A percentile compares a stretch with the other conserved stretches of the same genome.
Conservation (phyloP, 768 basidiomycete species). For the Fomitopsis serialis region DNA sequence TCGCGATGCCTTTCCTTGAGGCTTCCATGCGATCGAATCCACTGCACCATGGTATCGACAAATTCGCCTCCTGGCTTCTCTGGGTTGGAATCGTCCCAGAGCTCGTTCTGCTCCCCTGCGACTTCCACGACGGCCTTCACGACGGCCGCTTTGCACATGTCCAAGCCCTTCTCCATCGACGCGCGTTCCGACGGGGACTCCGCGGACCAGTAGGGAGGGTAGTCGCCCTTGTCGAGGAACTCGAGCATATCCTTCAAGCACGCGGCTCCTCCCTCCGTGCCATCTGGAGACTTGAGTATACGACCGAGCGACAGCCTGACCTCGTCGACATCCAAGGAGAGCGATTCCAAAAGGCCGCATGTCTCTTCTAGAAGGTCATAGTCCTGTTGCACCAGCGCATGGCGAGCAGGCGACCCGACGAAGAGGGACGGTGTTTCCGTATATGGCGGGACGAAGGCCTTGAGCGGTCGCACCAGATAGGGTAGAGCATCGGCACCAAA, state of each 20-base stretch:
- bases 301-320: constrained; percentile 68
- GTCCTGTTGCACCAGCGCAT: constrained; percentile 53
- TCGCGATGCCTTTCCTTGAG: constrained; percentile 43
- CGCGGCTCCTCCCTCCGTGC: constrained; percentile 46
- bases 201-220: constrained; percentile 58
- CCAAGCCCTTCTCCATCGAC: constrained; percentile 65
- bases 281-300: constrained; percentile 49
- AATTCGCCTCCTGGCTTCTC: constrained; percentile 63
- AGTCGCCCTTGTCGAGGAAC: constrained; percentile 70
- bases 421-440: constrained; percentile 33
- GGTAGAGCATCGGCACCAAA: constrained; percentile 63
- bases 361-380: constrained; percentile 70
- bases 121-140: constrained; percentile 85
- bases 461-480: constrained; percentile 51
- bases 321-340: constrained; percentile 74
- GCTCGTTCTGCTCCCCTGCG: constrained; percentile 73
- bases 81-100: constrained; percentile 66
- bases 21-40: constrained; percentile 58
- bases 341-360: constrained; percentile 71
- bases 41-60: constrained; percentile 66
- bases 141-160: constrained; percentile 79
- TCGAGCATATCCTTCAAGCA: constrained; percentile 61
- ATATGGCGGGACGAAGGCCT: constrained; percentile 55
- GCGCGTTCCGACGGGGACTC: constrained; percentile 41
- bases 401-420: constrained; percentile 34